Conservation (phyloP, 257 asterid species). For the Craterostigma plantagineum region DNA sequence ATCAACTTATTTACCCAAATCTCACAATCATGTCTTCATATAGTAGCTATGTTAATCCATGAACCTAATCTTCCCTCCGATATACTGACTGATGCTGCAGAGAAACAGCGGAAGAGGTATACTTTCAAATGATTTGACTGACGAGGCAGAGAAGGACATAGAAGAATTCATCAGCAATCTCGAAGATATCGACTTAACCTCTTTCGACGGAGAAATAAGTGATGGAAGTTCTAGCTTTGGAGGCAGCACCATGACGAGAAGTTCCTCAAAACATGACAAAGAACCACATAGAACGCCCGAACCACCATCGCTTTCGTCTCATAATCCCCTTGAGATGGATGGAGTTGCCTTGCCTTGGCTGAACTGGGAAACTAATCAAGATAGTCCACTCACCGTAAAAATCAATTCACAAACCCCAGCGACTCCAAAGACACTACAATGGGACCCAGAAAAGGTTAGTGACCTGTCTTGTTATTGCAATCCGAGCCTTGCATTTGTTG, state of each 20-base stretch:
- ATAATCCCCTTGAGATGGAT: constrained; percentile 28
- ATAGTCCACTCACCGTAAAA: constrained; percentile 15
- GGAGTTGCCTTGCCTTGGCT: constrained; percentile 59
- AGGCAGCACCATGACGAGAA: constrained; percentile 27
- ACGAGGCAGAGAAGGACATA: constrained; percentile 70
- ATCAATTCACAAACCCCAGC: too few relatives aligned
- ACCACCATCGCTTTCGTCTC: constrained; percentile 11
- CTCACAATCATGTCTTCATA: not conserved
- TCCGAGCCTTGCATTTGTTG: constrained; percentile 2
- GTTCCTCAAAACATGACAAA: constrained; percentile 10
- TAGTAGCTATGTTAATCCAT: constrained; percentile 4
- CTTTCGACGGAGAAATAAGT: constrained; percentile 90
- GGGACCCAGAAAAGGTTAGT: constrained; percentile 31
- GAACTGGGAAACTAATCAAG: constrained; percentile 48
- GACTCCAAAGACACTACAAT: constrained; percentile 18
- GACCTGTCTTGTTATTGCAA: too few relatives aligned
- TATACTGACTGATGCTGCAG: constrained; percentile 39
- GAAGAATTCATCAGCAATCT: constrained; percentile 70
- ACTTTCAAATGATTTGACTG: constrained; percentile 33
- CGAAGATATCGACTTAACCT: constrained; percentile 84
- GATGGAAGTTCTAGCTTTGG: constrained; percentile 67
- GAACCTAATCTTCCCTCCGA: too few relatives aligned
- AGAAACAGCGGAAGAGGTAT: constrained; percentile 50
- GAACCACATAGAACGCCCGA: constrained; percentile 20
- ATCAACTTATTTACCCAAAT: not conserved